These are phyloP conservation scores for Hanseniaspora vineae DNA, from an alignment of 805 yeast genomes.

Conservation along the genomic window DNA sequence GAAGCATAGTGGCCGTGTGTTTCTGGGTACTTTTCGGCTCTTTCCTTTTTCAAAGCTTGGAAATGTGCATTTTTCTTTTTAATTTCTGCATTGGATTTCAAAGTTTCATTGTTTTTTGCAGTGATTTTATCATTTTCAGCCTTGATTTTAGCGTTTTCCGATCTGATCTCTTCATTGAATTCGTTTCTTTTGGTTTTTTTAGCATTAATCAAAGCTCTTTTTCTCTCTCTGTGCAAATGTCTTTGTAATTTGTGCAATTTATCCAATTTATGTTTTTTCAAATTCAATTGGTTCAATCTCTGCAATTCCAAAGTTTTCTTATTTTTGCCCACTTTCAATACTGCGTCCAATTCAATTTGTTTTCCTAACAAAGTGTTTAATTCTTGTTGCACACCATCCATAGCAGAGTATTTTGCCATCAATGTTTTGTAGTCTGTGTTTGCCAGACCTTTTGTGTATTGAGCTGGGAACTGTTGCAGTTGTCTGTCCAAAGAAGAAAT, in stretches of 20 bases:
- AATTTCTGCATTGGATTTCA: not conserved
- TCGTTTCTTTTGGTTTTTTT: not conserved
- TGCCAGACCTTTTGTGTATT: not conserved
- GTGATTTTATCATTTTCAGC: not conserved
- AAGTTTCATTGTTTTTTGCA: not conserved
- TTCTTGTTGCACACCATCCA: constrained; percentile 1
- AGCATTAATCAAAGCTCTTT: not conserved
- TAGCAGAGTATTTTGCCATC: not conserved
- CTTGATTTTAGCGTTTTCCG: not conserved
- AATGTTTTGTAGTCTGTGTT: not conserved
- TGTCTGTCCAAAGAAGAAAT: not conserved
- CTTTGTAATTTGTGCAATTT: not conserved
- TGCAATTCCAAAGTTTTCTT: not conserved
- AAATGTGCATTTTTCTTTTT: not conserved
- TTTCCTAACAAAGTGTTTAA: not conserved
- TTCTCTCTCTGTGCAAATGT: not conserved
- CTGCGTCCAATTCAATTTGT: not conserved
- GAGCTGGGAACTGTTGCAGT: not conserved
- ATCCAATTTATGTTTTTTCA: constrained; percentile 1
- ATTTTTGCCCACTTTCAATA: constrained; percentile 2
- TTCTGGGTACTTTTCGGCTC: not conserved
- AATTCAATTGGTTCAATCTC: not conserved
- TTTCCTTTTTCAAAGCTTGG: not conserved
- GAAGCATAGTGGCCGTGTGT: no score
- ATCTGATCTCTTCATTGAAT: not conserved